Conservation (phyloP, 1,284 basidiomycete species). For the Tylopilus sp. region DNA sequence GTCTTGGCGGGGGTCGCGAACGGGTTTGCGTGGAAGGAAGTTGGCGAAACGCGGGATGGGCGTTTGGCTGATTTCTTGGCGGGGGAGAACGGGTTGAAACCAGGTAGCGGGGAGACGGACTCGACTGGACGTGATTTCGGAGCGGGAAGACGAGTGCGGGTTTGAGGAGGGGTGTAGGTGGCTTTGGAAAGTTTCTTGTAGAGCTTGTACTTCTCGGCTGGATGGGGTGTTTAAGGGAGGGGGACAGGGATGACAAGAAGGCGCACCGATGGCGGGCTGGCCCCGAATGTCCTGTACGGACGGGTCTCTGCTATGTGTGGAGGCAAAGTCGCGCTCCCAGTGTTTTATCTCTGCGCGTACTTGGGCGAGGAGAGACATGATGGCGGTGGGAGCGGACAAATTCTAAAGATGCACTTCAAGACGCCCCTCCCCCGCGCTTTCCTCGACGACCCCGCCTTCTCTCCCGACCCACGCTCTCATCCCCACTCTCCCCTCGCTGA, state of each 20-base stretch:
- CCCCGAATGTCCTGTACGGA: constrained; percentile 76
- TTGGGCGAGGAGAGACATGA: constrained; percentile 44
- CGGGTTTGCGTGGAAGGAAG: constrained; percentile 39
- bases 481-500: constrained; percentile 37
- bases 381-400: background rate
- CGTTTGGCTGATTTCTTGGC: constrained; percentile 51
- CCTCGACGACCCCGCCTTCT: constrained; percentile 54
- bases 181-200: constrained; percentile 76
- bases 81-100: constrained; percentile 76
- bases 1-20: constrained; percentile 52
- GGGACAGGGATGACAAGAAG: constrained; percentile 10
- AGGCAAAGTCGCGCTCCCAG: constrained; percentile 78
- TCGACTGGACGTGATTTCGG: constrained; percentile 49
- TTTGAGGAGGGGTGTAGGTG: constrained; percentile 25
- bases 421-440: constrained; percentile 16
- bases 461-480: constrained; percentile 47
- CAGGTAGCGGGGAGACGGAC: constrained; percentile 45
- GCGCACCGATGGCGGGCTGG: constrained; percentile 66
- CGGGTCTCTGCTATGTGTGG: constrained; percentile 58
- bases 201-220: constrained; percentile 78
- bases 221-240: background rate
- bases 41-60: constrained; percentile 2
- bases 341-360: constrained; percentile 75
- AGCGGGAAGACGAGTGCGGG: constrained; percentile 33
- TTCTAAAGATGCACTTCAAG: constrained; percentile 9